Percentiles rank a stretch among this genome's conserved stretches.
These are phyloP conservation scores for Trebouxia sp. DNA, from an alignment of 139 green algal genomes.

Conservation along the genomic window DNA sequence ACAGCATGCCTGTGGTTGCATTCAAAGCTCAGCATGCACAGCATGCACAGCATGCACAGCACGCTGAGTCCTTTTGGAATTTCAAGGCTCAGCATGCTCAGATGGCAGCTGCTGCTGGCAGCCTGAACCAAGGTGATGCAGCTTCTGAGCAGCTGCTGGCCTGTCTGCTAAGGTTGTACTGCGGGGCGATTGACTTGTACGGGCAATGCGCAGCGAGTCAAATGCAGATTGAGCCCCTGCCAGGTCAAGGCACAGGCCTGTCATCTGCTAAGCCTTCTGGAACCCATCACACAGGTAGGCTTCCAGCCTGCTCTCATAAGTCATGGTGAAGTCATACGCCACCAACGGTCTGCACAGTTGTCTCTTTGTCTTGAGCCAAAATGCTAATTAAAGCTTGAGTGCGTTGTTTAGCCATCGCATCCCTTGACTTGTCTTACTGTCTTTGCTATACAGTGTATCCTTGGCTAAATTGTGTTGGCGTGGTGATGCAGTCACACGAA, in stretches of 20 bases:
- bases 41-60: not conserved
- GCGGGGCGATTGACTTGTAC: not conserved
- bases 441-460: no score
- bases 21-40: not conserved
- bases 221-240: not conserved
- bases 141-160: not conserved
- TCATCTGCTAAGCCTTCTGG: not conserved
- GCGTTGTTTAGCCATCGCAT: no score
- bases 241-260: not conserved
- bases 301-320: not conserved
- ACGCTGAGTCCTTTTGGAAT: not conserved
- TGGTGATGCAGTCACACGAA: not conserved
- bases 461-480: no score
- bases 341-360: no score
- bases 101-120: not conserved
- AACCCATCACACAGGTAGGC: not conserved
- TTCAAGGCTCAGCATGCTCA: not conserved
- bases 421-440: no score
- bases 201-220: not conserved
- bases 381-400: no score
- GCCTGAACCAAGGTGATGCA: not conserved
- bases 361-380: no score
- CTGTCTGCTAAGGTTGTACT: slow-evolving; percentile 2
- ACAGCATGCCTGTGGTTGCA: not conserved
- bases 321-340: no score